Conservation (phyloP, 225 moss, liverwort and hornwort species). For the Pseudisothecium myosuroides region DNA sequence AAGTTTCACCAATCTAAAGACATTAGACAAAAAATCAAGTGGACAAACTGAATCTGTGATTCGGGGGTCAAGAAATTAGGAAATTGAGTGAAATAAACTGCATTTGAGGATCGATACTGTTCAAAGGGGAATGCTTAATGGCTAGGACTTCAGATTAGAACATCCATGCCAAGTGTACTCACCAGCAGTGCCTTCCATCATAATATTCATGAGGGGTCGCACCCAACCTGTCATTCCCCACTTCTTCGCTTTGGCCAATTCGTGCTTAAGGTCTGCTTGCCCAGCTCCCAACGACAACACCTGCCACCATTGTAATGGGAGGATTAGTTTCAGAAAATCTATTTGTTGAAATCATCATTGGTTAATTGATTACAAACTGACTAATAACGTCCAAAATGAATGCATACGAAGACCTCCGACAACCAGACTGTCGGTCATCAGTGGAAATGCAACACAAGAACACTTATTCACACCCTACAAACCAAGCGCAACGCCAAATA, state of each 20-base stretch:
- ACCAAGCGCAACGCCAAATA: not conserved
- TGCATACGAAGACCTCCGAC: not conserved
- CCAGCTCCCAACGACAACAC: constrained; percentile 86
- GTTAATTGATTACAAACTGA: not conserved
- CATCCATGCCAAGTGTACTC: not conserved
- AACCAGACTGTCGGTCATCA: not conserved
- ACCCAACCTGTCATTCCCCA: constrained; percentile 98
- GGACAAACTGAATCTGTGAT: not conserved
- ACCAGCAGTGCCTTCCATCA: constrained; percentile 99
- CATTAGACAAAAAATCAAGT: not conserved
- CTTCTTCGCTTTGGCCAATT: constrained; percentile 48
- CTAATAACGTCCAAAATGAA: not conserved
- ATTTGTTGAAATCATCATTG: not conserved
- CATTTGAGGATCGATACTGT: not conserved
- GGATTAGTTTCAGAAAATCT: not conserved
- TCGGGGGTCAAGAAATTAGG: not conserved
- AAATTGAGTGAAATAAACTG: not conserved
- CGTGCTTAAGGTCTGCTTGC: constrained; percentile 74
- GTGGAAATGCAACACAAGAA: not conserved
- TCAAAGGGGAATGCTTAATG: not conserved
- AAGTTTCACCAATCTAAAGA: not conserved
- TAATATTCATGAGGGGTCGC: constrained; percentile 81
- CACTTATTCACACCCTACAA: not conserved
- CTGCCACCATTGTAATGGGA: constrained; percentile 13
- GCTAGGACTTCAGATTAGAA: not conserved